A percentile compares a stretch with the other conserved stretches of the same genome.
These are phyloP conservation scores for Pseudoneurospora amorphoporcata DNA, from an alignment of 495 filamentous ascomycete genomes.

Conservation along the genomic window DNA sequence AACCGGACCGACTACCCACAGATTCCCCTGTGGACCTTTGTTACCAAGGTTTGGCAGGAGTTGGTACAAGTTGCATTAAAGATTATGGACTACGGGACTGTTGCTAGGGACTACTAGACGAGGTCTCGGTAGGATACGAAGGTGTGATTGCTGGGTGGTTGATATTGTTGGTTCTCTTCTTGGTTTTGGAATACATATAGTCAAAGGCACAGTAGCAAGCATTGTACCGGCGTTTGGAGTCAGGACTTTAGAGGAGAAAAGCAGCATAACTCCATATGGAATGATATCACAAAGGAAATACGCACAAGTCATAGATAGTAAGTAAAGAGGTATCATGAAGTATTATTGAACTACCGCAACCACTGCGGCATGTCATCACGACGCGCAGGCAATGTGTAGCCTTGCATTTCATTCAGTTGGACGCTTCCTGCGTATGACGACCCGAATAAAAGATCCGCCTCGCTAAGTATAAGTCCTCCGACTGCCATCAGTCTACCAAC, in stretches of 20 bases:
- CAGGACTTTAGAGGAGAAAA: background rate
- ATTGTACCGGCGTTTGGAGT: constrained; percentile 2
- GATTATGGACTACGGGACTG: constrained; percentile 22
- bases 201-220: background rate
- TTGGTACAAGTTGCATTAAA: constrained; percentile 10
- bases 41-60: constrained; percentile 33
- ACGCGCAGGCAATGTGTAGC: constrained; percentile 15
- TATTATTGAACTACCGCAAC: constrained; percentile 12
- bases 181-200: background rate
- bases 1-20: constrained; percentile 53
- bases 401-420: constrained; percentile 10
- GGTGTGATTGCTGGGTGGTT: background rate
- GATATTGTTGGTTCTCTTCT: background rate
- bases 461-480: constrained; percentile 9
- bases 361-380: constrained; percentile 14
- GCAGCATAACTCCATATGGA: background rate
- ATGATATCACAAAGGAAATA: background rate
- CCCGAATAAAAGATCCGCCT: constrained; percentile 11
- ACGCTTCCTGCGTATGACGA: constrained; percentile 9
- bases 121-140: background rate
- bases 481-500: constrained; percentile 3
- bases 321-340: background rate
- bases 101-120: constrained; percentile 12
- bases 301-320: background rate
- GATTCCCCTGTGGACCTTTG: constrained; percentile 51